These are phyloP conservation scores for Cryptococcus floricola DNA, from an alignment of 1,284 basidiomycete species.

Conservation along the genomic window DNA sequence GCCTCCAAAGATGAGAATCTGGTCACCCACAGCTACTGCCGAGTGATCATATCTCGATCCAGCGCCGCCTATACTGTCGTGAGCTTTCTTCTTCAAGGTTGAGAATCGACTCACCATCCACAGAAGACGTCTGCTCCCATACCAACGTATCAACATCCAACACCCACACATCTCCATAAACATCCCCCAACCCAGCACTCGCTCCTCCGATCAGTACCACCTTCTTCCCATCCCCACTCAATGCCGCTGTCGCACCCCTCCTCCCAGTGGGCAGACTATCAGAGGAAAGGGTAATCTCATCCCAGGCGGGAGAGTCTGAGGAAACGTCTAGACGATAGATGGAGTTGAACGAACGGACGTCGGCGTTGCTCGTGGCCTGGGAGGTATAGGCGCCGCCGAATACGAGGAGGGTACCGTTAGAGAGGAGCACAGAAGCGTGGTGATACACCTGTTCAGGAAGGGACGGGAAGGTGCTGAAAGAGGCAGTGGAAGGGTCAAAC, in stretches of 20 bases:
- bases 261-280: constrained; percentile 58
- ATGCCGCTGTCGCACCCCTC: constrained; percentile 61
- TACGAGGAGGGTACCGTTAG: constrained; percentile 65
- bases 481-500: constrained; percentile 55
- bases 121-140: constrained; percentile 27
- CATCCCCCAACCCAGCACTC: constrained; percentile 57
- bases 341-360: constrained; percentile 57
- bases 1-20: constrained; percentile 76
- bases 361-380: constrained; percentile 25
- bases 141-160: constrained; percentile 60
- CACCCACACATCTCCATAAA: constrained; percentile 68
- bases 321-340: constrained; percentile 60
- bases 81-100: constrained; percentile 1
- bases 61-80: constrained; percentile 48
- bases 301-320: constrained; percentile 54
- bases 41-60: constrained; percentile 68
- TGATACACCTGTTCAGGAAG: constrained; percentile 67
- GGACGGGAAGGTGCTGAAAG: constrained; percentile 58
- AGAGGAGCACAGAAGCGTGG: constrained; percentile 63
- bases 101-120: constrained; percentile 9
- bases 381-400: constrained; percentile 67
- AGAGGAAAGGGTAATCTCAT: constrained; percentile 48
- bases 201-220: constrained; percentile 68
- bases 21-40: constrained; percentile 58
- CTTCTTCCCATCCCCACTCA: constrained; percentile 54